A percentile compares a stretch with the other conserved stretches of the same genome.
Conservation (phyloP, 2,329 filamentous ascomycete genomes). For the Talaromyces albobiverticillius region DNA sequence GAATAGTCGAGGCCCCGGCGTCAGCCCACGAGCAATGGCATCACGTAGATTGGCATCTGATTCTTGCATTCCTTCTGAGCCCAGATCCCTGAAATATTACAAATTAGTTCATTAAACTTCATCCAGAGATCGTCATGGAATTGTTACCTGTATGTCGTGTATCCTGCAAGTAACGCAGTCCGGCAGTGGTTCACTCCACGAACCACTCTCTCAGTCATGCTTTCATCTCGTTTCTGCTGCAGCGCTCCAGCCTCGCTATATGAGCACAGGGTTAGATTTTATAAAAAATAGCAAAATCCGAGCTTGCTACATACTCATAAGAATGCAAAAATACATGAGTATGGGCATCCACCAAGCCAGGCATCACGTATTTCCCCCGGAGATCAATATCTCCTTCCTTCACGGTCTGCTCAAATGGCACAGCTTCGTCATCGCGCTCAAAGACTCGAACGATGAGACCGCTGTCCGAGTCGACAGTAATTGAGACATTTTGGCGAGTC, state of each 20-base stretch:
- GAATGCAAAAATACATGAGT: conserved; percentile 16
- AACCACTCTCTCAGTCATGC: conserved; percentile 54
- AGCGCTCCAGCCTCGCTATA: conserved; percentile 37
- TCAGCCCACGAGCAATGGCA: conserved; percentile 53
- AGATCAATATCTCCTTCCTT: conserved; percentile 50
- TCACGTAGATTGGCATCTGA: conserved; percentile 53
- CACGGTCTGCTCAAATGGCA: conserved; percentile 16
- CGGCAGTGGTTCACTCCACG: conserved; percentile 54
- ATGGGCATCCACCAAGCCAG: conserved; percentile 30
- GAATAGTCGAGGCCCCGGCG: conserved; percentile 55
- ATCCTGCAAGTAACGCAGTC: conserved; percentile 54
- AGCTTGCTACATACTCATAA: conserved; percentile 6
- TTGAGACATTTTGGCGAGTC: conserved; percentile 42
- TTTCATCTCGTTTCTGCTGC: conserved; percentile 58
- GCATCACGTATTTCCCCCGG: conserved; percentile 51
- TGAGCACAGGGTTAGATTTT: neutral
- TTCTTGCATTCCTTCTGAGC: conserved; percentile 52
- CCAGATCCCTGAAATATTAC: conserved; percentile 44
- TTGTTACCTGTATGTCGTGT: conserved; percentile 52
- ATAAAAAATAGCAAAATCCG: neutral
- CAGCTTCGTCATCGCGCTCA: neutral
- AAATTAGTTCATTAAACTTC: neutral
- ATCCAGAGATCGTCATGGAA: conserved; percentile 47
- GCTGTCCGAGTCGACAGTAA: conserved; percentile 38
- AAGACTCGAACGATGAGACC: conserved; percentile 36